Evolutionary conservation across 495 filamentous ascomycete species (phyloP).

Genomic region (Pyronema omphalodes): DNA sequence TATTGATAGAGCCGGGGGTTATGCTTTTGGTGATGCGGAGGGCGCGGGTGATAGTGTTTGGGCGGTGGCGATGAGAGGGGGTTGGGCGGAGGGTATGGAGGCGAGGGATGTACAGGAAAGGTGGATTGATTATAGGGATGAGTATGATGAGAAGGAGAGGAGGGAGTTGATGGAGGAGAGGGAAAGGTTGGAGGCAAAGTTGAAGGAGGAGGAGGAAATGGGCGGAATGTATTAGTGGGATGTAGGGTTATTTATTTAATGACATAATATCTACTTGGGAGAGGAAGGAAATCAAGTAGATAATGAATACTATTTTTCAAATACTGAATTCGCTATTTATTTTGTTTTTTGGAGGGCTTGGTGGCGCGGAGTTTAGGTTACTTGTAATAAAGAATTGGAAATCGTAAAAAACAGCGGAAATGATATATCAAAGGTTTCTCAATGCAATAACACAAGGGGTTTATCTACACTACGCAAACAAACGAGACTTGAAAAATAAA

Average conservation of each 20-base stretch:
- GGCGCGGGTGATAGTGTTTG: slow-evolving; percentile 87
- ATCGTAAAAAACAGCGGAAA: neutral
- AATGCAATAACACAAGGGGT: no score
- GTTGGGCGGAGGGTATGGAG: slow-evolving; percentile 53
- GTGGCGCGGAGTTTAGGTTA: neutral
- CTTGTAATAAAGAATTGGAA: neutral
- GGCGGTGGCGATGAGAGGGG: slow-evolving; percentile 72
- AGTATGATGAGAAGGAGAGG: slow-evolving; percentile 64
- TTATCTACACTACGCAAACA: neutral
- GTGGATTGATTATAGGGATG: slow-evolving; percentile 81
- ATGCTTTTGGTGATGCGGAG: slow-evolving; percentile 79
- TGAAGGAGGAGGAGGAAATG: slow-evolving; percentile 21
- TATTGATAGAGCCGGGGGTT: slow-evolving; percentile 80
- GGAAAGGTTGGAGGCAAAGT: slow-evolving; percentile 26
- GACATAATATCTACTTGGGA: neutral
- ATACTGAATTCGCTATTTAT: neutral
- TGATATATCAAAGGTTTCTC: neutral
- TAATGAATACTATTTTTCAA: neutral
- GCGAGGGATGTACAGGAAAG: slow-evolving; percentile 79
- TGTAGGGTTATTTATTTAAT: neutral
- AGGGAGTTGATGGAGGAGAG: slow-evolving; percentile 46
- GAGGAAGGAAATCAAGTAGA: neutral
- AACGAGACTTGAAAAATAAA: neutral
- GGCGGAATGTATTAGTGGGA: slow-evolving; percentile 3
- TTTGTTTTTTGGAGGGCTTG: neutral